Evolutionary conservation across 345 rosid species (phyloP).

Genomic region (Citrus australasica): DNA sequence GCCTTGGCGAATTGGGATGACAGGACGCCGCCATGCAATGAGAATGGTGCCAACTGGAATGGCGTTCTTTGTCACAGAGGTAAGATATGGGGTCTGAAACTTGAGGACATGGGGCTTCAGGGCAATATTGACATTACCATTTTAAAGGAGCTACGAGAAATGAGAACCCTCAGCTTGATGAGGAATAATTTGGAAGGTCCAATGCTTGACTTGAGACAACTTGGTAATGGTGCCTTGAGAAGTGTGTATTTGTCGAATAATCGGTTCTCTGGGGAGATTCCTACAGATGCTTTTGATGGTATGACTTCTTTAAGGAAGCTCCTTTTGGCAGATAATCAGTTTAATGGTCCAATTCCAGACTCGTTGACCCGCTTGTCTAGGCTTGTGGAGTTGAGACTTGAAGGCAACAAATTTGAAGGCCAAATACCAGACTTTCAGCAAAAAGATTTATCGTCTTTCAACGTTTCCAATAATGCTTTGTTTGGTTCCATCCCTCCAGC

Average conservation of each 20-base stretch:
- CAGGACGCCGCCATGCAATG: conserved; percentile 33
- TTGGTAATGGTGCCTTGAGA: conserved; percentile 32
- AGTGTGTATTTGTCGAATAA: conserved; percentile 62
- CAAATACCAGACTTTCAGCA: not conserved
- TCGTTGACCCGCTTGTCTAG: conserved; percentile 46
- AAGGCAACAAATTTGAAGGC: conserved; percentile 53
- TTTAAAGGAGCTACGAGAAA: conserved; percentile 30
- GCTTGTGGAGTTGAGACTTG: conserved; percentile 57
- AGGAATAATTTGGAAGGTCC: conserved; percentile 56
- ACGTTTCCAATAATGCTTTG: not conserved
- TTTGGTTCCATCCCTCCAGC: not conserved
- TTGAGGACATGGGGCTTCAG: conserved; percentile 55
- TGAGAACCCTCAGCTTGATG: conserved; percentile 62
- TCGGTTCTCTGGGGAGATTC: conserved; percentile 53
- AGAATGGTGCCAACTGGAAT: conserved; percentile 39
- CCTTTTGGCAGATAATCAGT: conserved; percentile 45
- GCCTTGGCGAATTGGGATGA: conserved; percentile 45
- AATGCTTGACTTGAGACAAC: conserved; percentile 53
- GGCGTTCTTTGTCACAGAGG: conserved; percentile 53
- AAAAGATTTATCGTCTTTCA: not conserved
- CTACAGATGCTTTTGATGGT: conserved; percentile 49
- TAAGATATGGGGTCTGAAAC: conserved; percentile 54
- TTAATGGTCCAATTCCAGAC: conserved; percentile 59
- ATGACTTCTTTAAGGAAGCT: conserved; percentile 63
- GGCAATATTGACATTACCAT: conserved; percentile 47